A percentile compares a stretch with the other conserved stretches of the same genome.
These are phyloP conservation scores for Zygosaccharomyces pseudobailii DNA, from an alignment of 1,139 yeast genomes.

Conservation along the genomic window DNA sequence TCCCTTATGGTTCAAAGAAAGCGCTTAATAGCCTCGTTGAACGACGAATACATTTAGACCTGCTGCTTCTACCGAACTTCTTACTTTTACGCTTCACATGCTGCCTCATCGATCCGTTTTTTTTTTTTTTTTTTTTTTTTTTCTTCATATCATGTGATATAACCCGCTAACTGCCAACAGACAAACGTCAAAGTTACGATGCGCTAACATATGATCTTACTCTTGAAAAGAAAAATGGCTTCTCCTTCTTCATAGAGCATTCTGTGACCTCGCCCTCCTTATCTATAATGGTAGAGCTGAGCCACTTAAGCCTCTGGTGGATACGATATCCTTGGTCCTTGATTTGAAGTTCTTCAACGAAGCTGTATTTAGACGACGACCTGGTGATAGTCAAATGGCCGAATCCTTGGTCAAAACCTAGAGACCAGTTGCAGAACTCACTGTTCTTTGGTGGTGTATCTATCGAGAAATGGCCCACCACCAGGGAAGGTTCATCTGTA, in stretches of 20 bases:
- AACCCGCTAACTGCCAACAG: too few species aligned
- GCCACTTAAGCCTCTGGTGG: conserved; percentile 69
- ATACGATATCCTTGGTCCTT: conserved; percentile 51
- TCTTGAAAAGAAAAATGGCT: conserved; percentile 66
- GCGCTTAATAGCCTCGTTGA: too few species aligned
- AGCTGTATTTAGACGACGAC: conserved; percentile 55
- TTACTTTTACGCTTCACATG: neutral
- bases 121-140: too few species aligned
- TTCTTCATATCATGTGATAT: neutral
- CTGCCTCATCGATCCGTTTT: neutral
- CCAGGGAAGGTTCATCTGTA: conserved; percentile 57
- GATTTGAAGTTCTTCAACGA: conserved; percentile 58
- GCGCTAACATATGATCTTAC: conserved; percentile 43
- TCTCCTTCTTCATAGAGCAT: conserved; percentile 64
- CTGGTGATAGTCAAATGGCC: conserved; percentile 59
- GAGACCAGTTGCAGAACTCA: conserved; percentile 46
- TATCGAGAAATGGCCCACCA: conserved; percentile 51
- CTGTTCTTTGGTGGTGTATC: conserved; percentile 34
- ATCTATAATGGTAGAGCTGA: conserved; percentile 52
- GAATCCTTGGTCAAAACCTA: conserved; percentile 43
- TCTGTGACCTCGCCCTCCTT: conserved; percentile 50
- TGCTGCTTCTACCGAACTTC: neutral
- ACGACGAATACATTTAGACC: neutral
- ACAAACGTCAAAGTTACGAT: too few species aligned
- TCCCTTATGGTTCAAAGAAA: neutral